phyloP scores from a whole-genome alignment of 2,329 filamentous ascomycete genomes.

The Arthroderma sp. region DNA sequence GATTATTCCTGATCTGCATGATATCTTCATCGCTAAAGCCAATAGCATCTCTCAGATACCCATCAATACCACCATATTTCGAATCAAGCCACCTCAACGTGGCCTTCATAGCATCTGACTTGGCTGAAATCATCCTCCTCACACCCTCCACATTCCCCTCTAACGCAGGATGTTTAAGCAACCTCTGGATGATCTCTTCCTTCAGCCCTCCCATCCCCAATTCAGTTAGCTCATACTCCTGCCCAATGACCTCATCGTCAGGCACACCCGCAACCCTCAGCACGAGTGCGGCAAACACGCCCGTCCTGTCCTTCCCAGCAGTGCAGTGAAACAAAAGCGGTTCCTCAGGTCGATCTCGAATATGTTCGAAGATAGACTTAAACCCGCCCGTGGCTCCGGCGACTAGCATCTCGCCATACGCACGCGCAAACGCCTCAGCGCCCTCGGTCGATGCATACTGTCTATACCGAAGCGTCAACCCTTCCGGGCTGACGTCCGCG shows the following conservation, averaged over 20 bases:
- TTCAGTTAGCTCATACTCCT: slow-evolving; percentile 16
- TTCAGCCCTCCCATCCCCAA: slow-evolving; percentile 32
- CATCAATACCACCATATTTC: slow-evolving; percentile 50
- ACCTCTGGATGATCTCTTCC: slow-evolving; percentile 37
- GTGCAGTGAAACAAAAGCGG: slow-evolving; percentile 60
- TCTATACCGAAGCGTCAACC: slow-evolving; percentile 46
- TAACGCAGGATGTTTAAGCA: slow-evolving; percentile 38
- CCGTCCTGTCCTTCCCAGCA: slow-evolving; percentile 65
- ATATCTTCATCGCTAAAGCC: slow-evolving; percentile 45
- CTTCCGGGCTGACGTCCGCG: slow-evolving; percentile 51
- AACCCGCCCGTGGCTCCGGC: slow-evolving; percentile 47
- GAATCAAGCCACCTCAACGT: slow-evolving; percentile 42
- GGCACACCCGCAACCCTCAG: slow-evolving; percentile 50
- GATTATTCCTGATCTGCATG: slow-evolving; percentile 33
- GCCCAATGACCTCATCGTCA: slow-evolving; percentile 42
- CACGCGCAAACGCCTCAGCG: slow-evolving; percentile 51
- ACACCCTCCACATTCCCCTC: slow-evolving; percentile 32
- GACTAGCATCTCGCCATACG: slow-evolving; percentile 56
- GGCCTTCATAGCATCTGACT: slow-evolving; percentile 39
- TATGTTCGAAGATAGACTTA: slow-evolving; percentile 46
- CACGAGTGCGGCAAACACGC: slow-evolving; percentile 54
- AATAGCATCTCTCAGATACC: slow-evolving; percentile 48
- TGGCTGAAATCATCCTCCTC: slow-evolving; percentile 32
- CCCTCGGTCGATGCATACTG: slow-evolving; percentile 46
- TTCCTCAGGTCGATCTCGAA: slow-evolving; percentile 32